Base-by-base conservation (phyloP, 768 basidiomycete genomes). In the Lentinula raphanica region DNA sequence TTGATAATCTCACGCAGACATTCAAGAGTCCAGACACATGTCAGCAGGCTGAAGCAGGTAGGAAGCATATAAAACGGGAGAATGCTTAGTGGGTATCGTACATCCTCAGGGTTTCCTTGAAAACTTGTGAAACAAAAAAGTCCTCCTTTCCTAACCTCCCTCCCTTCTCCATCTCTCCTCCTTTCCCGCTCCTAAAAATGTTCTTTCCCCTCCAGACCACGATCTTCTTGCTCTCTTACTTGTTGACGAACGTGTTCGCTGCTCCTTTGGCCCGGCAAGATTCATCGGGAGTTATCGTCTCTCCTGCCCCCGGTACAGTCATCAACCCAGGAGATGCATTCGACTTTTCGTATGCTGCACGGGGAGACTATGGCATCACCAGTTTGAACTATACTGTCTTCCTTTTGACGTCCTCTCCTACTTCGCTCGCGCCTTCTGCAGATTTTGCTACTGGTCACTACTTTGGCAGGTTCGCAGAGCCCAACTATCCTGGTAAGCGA, bases 381-480 rank as follows among this genome's bases (percentile, higher is more conserved):
- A 54, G 58, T 8, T 51, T 49, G 5, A 66, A 70, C 60, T 77
- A 67, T 60, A 73, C 74, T 8, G 76, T 78, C 19, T 78, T 71
- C 66, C 64, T 79, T 38, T 61, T 76, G 55, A 76, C 72, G 27
- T 62, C 66, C 17, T 51, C 59, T 17, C 73, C 73, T 12, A 60
- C 59, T 25, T 60, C 62, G 2, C 59, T 72, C 45, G 49, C 56
- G 7, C 66, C 69, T 2, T 56, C 68, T 9, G 66, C 68, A 9
- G 62, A 70, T 29, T 72, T 71, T 54, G 71, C 70, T 28, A 70
- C 64, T 31, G 77, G 78, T 2, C 69, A 75, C 59, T 79, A 69
- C 65, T 78, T 80, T 60, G 79, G 79, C 12, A 67, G 72, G 7
- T 80, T 71, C 62, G 69, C 77, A 27, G 69, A 69, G 28, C 67